Percentiles rank a stretch among this genome's conserved stretches.
Evolutionary conservation across 192 early-diverging fungal species (phyloP).

Genomic region (Coemansia aciculifera): DNA sequence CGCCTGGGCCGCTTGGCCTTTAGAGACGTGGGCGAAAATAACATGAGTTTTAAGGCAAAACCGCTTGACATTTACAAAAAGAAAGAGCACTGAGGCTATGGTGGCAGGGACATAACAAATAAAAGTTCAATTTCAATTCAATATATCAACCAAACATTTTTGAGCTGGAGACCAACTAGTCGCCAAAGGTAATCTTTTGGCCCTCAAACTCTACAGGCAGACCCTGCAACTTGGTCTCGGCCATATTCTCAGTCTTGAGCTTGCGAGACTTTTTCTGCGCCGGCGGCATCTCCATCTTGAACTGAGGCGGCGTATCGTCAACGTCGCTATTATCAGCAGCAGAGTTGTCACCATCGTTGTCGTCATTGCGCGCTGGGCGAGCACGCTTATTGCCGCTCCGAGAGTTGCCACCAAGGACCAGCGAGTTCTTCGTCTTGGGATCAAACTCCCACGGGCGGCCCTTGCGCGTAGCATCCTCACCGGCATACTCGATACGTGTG

Average conservation of each 20-base stretch:
- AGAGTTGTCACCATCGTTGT: conserved; percentile 29
- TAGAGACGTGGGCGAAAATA: not conserved
- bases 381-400: conserved; percentile 5
- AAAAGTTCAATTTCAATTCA: not conserved
- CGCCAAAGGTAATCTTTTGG: conserved; percentile 67
- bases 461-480: conserved; percentile 64
- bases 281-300: conserved; percentile 6
- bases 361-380: conserved; percentile 23
- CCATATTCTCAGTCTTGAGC: conserved; percentile 50
- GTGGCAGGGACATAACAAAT: not conserved
- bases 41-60: not conserved
- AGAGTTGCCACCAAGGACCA: not conserved
- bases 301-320: conserved; percentile 10
- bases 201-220: conserved; percentile 64
- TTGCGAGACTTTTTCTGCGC: conserved; percentile 24
- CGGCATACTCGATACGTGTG: conserved; percentile 67
- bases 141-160: not conserved
- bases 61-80: not conserved
- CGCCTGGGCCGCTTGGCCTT: conserved; percentile 2
- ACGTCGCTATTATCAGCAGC: conserved; percentile 12
- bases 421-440: conserved; percentile 30
- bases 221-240: conserved; percentile 51
- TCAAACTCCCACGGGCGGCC: conserved; percentile 65
- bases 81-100: not conserved
- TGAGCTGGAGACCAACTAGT: conserved; percentile 12